Evolutionary conservation across 2,329 filamentous ascomycete species (phyloP), one percentile per base, ranked within the genome.

Genomic region (Trichoderma semiorbis): DNA sequence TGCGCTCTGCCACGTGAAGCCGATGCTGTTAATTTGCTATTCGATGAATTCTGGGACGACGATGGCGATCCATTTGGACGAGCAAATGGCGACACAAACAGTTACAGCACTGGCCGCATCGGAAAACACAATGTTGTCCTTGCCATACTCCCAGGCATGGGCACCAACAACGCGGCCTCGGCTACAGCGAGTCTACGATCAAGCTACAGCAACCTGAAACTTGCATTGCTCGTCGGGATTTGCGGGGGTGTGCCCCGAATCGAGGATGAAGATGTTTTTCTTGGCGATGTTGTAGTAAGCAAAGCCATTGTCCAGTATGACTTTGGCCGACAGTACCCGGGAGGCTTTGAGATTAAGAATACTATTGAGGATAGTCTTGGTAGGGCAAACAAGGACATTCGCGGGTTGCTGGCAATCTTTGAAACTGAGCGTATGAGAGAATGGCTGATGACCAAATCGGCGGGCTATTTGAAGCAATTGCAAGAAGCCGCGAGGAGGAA

Each of bases 181-280:
- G 73, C 78, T 0, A 74, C 79, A 0, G 72, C 77, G 0, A 76
- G 74, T 24, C 70, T 84, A 14, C 77, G 77, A 0, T 74, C 73
- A 1, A 84, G 81, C 58, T 85, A 80, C 50, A 64, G 72, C 0
- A 71, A 72, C 2, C 71, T 85, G 5, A 78, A 75, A 26, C 73
- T 84, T 0, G 79, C 73, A 0, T 32, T 85, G 0, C 58, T 85
- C 0, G 79, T 81, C 3, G 84, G 83, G 0, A 77, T 85, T 3
- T 85, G 83, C 58, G 84, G 82, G 0, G 83, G 80, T 11, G 76
- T 81, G 6, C 81, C 82, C 1, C 30, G 39, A 0, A 61, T 34
- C 0, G 4, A 28, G 0, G 36, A 11, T 11, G 3, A 50, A 0
- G 75, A 78, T 36, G 67, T 77, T 0, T 32, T 80, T 0, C 72